Base-by-base conservation (phyloP, 768 basidiomycete genomes). In the Mycena chlorophos region DNA sequence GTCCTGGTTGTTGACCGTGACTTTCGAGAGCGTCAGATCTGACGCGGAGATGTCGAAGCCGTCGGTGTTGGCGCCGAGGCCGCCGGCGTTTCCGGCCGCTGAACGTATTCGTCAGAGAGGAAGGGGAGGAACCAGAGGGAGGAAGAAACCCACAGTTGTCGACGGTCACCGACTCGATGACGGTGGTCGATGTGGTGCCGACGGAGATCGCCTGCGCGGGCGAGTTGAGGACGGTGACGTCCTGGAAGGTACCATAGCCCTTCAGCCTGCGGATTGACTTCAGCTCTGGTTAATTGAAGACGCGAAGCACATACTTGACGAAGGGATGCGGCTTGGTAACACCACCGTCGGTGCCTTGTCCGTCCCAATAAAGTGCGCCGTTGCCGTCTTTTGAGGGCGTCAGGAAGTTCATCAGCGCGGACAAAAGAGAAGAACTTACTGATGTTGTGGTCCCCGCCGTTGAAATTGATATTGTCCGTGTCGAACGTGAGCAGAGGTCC, bases 11-110 rank as follows among this genome's bases (percentile, higher is more conserved):
- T 59, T 59, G 3, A 55, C 62, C 0, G 42, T 20, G n/a, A 46
- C 47, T 14, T 51, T 38, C 29, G 62, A 55, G 20, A 65, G 37
- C 19, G 62, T 65, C 5, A 65, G 53, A 25, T 34, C 29, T 16
- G 37, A 45, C 0, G 58, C 61, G 51, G 52, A 55, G 39, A 64
- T 51, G 27, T 64, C 63, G 46, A 64, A 64, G 2, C 63, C 61
- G 27, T 64, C 63, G 3, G 63, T 64, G 48, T 64, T 64, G 43
- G 51, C 49, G 22, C 63, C 63, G 14, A 64, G 63, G 27, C 40
- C 28, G 5, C 43, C 47, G 5, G 57, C 49, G 45, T 64, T 49
- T 2, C 60, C 59, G 2, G 60, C 60, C 20, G 60, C 60, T 58
- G 45, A 13, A 19, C 5, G 2, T 2, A 34, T n/a, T n/a, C 20